phyloP scores from a whole-genome alignment of 2,329 filamentous ascomycete genomes.

The Botrytis deweyae region DNA sequence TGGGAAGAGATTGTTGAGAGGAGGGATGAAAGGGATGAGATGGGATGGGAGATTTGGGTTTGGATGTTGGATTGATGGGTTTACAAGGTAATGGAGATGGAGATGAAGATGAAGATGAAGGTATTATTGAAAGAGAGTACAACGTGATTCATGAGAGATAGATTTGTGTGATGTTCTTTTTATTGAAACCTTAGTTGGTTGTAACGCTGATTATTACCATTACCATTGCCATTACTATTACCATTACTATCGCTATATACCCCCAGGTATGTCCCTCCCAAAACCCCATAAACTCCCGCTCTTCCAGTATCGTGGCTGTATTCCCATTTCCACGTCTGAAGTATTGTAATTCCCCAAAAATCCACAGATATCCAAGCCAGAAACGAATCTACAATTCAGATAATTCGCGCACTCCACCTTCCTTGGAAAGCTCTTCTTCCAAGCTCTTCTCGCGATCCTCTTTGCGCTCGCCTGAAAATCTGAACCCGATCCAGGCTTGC shows the following conservation, averaged over 20 bases:
- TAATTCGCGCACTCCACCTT: too few relatives aligned
- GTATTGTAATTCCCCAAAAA: not conserved
- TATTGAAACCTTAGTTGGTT: not conserved
- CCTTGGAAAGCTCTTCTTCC: not conserved
- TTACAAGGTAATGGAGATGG: too few relatives aligned
- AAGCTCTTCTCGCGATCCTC: rapidly evolving
- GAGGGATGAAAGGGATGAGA: too few relatives aligned
- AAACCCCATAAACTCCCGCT: too few relatives aligned
- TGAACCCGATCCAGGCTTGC: not conserved
- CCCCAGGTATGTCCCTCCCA: not conserved
- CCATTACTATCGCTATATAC: not conserved
- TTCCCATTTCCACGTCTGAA: not conserved
- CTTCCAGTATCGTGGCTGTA: too few relatives aligned
- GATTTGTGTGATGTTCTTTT: not conserved
- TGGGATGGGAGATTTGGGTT: too few relatives aligned
- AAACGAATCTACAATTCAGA: not conserved
- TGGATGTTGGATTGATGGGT: too few relatives aligned
- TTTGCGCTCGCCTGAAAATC: not conserved
- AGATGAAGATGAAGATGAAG: too few relatives aligned
- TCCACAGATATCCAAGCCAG: too few relatives aligned
- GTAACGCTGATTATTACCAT: not conserved
- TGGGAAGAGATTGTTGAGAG: too few relatives aligned
- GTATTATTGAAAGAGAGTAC: too few relatives aligned
- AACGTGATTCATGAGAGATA: too few relatives aligned
- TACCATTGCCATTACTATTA: not conserved